phyloP scores from a whole-genome alignment of 257 asterid species.

The Gentiana macrophylla region DNA sequence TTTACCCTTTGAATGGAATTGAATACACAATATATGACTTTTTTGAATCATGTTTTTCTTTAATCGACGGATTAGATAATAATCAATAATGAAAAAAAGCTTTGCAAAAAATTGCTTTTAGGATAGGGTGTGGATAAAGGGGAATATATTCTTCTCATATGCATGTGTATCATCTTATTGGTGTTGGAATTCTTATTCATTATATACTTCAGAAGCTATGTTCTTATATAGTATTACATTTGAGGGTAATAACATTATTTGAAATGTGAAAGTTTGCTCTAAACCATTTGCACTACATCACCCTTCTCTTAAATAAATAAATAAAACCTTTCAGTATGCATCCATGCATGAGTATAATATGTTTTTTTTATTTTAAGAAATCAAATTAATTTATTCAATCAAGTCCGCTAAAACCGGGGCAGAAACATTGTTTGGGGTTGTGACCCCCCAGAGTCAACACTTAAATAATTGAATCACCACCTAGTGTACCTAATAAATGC shows the following conservation, averaged over 20 bases:
- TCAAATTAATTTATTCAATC: no score
- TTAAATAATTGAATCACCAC: no score
- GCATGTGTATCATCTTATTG: not conserved
- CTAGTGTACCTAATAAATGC: no score
- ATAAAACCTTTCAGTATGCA: not conserved
- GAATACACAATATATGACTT: constrained; percentile 6
- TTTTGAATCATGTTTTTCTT: not conserved
- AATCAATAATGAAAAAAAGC: not conserved
- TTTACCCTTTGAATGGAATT: constrained; percentile 18
- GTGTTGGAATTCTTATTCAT: constrained; percentile 7
- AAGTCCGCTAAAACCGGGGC: no score
- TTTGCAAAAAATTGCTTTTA: constrained; percentile 7
- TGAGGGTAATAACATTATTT: no score
- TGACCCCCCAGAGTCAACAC: no score
- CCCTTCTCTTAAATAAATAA: no score
- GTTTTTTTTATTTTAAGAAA: constrained; percentile 4
- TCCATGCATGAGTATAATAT: not conserved
- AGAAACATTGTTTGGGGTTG: no score
- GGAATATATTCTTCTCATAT: constrained; percentile 18
- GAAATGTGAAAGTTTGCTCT: no score
- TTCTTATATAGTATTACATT: no score
- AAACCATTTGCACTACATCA: no score
- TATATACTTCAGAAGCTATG: not conserved
- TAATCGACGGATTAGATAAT: constrained; percentile 12
- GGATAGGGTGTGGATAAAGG: constrained; percentile 19